A percentile compares a stretch with the other conserved stretches of the same genome.
phyloP scores from a whole-genome alignment of 139 green algal genomes.

The Chlorella vulgaris region DNA sequence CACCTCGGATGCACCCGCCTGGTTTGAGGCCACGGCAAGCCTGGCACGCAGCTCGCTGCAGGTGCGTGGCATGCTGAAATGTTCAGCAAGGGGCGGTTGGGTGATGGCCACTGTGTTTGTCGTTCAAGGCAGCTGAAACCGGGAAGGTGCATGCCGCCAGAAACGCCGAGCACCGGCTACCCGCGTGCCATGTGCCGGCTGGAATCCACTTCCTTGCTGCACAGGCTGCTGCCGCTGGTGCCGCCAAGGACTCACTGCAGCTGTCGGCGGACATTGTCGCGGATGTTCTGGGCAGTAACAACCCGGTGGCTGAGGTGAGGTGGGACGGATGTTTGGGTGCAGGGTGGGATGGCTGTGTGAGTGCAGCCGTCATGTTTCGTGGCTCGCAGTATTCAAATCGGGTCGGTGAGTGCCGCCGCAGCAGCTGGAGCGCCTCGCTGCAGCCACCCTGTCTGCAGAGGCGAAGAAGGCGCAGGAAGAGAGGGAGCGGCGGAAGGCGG shows the following conservation, averaged over 20 bases:
- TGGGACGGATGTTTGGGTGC: not conserved
- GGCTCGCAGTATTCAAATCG: conserved; percentile 1
- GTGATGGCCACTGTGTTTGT: too few relatives aligned
- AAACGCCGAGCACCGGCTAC: too few relatives aligned
- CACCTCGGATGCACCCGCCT: conserved; percentile 52
- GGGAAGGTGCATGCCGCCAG: too few relatives aligned
- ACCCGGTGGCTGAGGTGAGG: conserved; percentile 13
- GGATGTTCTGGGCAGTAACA: conserved; percentile 26
- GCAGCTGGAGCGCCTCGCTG: conserved; percentile 33
- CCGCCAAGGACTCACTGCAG: conserved; percentile 44
- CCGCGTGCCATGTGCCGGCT: not conserved
- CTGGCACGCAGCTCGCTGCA: conserved; percentile 32
- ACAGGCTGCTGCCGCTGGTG: not conserved
- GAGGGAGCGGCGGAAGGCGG: conserved; percentile 19
- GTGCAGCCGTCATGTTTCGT: not conserved
- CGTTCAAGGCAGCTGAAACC: too few relatives aligned
- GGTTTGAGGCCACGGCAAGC: conserved; percentile 49
- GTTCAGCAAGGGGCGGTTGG: not conserved
- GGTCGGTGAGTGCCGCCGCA: not conserved
- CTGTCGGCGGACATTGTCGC: conserved; percentile 22
- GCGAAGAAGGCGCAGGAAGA: conserved; percentile 25
- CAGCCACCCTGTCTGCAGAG: conserved; percentile 45
- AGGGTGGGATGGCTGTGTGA: not conserved
- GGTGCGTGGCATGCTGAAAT: not conserved
- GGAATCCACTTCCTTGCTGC: not conserved